phyloP scores from a whole-genome alignment of 495 filamentous ascomycete genomes.

The Penicillium arizonense region DNA sequence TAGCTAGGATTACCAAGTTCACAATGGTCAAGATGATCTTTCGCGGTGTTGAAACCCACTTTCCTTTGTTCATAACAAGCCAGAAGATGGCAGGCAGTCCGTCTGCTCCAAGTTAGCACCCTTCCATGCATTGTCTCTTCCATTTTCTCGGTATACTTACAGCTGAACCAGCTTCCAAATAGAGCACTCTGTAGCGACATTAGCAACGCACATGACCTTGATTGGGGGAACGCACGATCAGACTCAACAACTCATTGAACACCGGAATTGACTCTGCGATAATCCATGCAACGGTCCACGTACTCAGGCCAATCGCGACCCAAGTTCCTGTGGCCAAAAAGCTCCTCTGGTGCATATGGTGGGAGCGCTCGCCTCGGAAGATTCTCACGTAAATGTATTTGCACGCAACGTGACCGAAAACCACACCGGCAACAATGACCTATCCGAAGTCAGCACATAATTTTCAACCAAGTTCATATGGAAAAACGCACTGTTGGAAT shows the following conservation, averaged over 20 bases:
- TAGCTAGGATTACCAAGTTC: slow-evolving; percentile 51
- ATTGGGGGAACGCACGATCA: slow-evolving; percentile 20
- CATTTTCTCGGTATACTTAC: slow-evolving; percentile 5
- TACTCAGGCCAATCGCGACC: slow-evolving; percentile 52
- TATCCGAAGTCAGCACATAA: background rate
- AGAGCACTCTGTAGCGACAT: slow-evolving; percentile 21
- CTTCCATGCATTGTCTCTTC: background rate
- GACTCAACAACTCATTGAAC: slow-evolving; percentile 60
- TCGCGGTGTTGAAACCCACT: slow-evolving; percentile 35
- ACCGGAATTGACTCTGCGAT: slow-evolving; percentile 70
- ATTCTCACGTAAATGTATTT: slow-evolving; percentile 65
- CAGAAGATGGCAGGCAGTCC: slow-evolving; percentile 39
- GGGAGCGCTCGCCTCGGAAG: slow-evolving; percentile 46
- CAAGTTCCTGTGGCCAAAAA: slow-evolving; percentile 49
- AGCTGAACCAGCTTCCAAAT: slow-evolving; percentile 42
- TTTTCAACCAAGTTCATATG: background rate
- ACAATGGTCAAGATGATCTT: slow-evolving; percentile 46
- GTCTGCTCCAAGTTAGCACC: slow-evolving; percentile 16
- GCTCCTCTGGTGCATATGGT: slow-evolving; percentile 55
- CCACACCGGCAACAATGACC: slow-evolving; percentile 64
- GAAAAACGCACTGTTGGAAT: slow-evolving; percentile 55
- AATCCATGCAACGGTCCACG: slow-evolving; percentile 64
- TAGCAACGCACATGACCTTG: background rate
- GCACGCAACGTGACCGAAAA: slow-evolving; percentile 57
- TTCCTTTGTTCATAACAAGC: slow-evolving; percentile 51